Percentiles rank a stretch among this genome's conserved stretches.
phyloP scores from a whole-genome alignment of 352 stramenopile species.

The Achlya hypogyna region DNA sequence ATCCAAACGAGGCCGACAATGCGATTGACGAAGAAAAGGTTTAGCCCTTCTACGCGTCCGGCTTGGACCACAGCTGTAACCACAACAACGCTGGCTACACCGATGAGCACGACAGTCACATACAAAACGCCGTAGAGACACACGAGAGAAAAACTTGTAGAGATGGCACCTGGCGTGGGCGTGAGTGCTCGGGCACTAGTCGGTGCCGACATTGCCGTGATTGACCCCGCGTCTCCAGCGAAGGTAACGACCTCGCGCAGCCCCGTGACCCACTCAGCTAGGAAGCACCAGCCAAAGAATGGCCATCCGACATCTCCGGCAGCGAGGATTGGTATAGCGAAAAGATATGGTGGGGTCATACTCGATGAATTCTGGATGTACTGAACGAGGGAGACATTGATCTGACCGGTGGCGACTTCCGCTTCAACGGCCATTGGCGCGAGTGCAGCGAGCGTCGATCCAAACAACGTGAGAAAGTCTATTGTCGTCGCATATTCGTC shows the following conservation, averaged over 20 bases:
- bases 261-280: constrained; percentile 4
- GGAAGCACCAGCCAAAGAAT: constrained; percentile 4
- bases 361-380: neutral
- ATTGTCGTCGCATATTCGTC: no score
- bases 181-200: neutral
- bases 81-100: neutral
- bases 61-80: neutral
- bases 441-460: no score
- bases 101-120: neutral
- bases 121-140: neutral
- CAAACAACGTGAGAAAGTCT: no score
- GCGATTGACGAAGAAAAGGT: constrained; percentile 10
- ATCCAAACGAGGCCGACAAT: neutral
- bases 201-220: neutral
- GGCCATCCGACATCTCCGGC: neutral
- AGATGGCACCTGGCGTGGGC: neutral
- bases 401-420: no score
- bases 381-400: neutral
- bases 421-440: no score
- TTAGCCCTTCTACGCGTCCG: neutral
- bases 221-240: neutral
- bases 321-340: neutral
- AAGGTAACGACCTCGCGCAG: constrained; percentile 9
- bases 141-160: neutral
- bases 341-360: neutral